Evolutionary conservation across 2,329 filamentous ascomycete species (phyloP).

Genomic region (Cercospora beticola): DNA sequence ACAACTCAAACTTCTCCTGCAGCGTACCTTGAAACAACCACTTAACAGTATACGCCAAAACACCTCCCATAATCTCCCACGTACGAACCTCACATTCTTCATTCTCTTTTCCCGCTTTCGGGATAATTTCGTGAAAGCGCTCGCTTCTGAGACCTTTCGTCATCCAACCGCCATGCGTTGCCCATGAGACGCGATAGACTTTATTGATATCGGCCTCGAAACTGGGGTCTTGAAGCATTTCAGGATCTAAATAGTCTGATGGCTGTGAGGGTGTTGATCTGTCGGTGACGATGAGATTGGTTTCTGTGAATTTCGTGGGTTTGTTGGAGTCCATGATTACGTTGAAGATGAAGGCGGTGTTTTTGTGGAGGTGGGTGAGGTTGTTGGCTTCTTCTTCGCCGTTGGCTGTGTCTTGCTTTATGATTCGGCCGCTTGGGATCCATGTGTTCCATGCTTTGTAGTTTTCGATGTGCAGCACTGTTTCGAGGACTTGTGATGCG

Average conservation of each 20-base stretch:
- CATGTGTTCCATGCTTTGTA: constrained; percentile 49
- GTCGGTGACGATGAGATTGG: constrained; percentile 29
- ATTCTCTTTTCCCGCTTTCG: constrained; percentile 19
- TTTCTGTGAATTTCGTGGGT: constrained; percentile 23
- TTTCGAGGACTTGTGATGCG: constrained; percentile 42
- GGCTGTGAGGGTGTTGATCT: constrained; percentile 31
- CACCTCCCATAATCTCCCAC: constrained; percentile 33
- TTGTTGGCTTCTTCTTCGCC: constrained; percentile 3
- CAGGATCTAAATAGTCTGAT: constrained; percentile 24
- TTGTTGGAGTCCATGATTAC: constrained; percentile 33
- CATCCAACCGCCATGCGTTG: constrained; percentile 28
- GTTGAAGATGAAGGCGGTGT: constrained; percentile 28
- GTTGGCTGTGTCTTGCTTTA: constrained; percentile 11
- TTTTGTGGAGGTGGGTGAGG: constrained; percentile 19
- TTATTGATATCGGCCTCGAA: constrained; percentile 27
- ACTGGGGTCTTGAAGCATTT: constrained; percentile 16
- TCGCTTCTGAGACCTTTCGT: constrained; percentile 29
- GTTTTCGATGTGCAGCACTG: constrained; percentile 44
- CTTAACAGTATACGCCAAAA: constrained; percentile 33
- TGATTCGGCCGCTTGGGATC: constrained; percentile 43
- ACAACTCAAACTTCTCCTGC: constrained; percentile 32
- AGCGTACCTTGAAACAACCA: constrained; percentile 32
- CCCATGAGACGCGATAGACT: constrained; percentile 32
- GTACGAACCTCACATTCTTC: constrained; percentile 32
- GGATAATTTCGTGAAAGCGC: constrained; percentile 35